phyloP scores from a whole-genome alignment of 176 grass and related monocot genomes.

The Calamus simplicifolius region DNA sequence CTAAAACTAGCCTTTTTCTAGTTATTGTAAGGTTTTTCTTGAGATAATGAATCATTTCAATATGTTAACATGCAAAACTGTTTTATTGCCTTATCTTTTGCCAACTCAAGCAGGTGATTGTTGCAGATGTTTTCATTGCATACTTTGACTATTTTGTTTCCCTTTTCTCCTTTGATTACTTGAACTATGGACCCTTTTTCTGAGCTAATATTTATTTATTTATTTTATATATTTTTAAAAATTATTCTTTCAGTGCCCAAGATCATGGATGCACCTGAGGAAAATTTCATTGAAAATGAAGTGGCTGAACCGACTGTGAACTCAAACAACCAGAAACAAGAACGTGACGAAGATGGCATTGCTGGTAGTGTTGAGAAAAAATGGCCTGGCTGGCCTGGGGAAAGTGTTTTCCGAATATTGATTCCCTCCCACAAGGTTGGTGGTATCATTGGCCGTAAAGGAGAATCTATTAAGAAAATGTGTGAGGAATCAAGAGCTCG shows the following conservation, averaged over 20 bases:
- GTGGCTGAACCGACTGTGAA: slow-evolving; percentile 24
- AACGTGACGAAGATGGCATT: background rate
- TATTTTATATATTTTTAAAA: too few species aligned
- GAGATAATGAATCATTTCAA: too few species aligned
- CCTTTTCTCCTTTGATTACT: too few species aligned
- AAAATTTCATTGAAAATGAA: slow-evolving; percentile 30
- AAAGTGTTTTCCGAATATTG: slow-evolving; percentile 78
- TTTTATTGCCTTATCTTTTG: too few species aligned
- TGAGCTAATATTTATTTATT: background rate
- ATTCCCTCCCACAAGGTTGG: slow-evolving; percentile 78
- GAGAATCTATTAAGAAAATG: slow-evolving; percentile 93
- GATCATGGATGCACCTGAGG: slow-evolving; percentile 43
- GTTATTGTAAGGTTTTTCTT: too few species aligned
- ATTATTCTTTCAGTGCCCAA: too few species aligned
- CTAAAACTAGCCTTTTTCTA: too few species aligned
- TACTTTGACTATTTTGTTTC: too few species aligned
- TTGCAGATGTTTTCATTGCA: too few species aligned
- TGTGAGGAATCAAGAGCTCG: slow-evolving; percentile 91
- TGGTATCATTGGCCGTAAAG: slow-evolving; percentile 88
- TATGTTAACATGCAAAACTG: too few species aligned
- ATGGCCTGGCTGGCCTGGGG: slow-evolving; percentile 94
- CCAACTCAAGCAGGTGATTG: too few species aligned
- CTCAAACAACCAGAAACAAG: slow-evolving; percentile 19
- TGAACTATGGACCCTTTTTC: too few species aligned
- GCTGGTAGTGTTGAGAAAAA: slow-evolving; percentile 38